Conservation (phyloP, 805 yeast species). For the Ascoidea rubescens region DNA sequence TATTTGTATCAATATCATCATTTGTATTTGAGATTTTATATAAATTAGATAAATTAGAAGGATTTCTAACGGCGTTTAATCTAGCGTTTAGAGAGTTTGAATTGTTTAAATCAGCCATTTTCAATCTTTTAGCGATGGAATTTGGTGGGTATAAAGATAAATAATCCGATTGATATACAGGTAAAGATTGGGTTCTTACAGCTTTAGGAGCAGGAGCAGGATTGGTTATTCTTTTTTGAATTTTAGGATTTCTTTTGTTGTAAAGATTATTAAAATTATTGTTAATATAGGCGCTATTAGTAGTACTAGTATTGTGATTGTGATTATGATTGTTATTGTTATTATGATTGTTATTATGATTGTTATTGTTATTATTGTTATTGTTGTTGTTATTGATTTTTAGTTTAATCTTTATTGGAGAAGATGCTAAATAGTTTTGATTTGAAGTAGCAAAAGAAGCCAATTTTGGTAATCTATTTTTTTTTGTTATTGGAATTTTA, state of each 20-base stretch:
- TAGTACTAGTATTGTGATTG: not conserved
- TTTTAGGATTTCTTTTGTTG: not conserved
- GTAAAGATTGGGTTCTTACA: slow-evolving; percentile 29
- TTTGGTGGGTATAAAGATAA: not conserved
- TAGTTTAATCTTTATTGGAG: not conserved
- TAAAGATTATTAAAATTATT: no score
- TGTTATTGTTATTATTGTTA: not conserved
- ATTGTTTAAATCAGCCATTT: not conserved
- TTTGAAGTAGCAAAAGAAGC: not conserved
- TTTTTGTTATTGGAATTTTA: not conserved
- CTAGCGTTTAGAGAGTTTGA: not conserved
- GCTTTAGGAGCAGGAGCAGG: slow-evolving; percentile 33
- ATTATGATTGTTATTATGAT: not conserved
- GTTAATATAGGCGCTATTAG: not conserved
- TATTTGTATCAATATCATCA: no score
- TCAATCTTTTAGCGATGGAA: not conserved
- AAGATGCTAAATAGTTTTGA: no score
- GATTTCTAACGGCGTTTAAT: not conserved
- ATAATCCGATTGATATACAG: slow-evolving; percentile 9
- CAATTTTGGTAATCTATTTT: not conserved
- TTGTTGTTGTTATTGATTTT: not conserved
- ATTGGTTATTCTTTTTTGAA: slow-evolving; percentile 22
- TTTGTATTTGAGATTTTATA: no score
- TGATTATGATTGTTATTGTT: not conserved
- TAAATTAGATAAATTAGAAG: not conserved